Conservation (phyloP, 2,329 filamentous ascomycete species). For the Lecanosticta acicola region DNA sequence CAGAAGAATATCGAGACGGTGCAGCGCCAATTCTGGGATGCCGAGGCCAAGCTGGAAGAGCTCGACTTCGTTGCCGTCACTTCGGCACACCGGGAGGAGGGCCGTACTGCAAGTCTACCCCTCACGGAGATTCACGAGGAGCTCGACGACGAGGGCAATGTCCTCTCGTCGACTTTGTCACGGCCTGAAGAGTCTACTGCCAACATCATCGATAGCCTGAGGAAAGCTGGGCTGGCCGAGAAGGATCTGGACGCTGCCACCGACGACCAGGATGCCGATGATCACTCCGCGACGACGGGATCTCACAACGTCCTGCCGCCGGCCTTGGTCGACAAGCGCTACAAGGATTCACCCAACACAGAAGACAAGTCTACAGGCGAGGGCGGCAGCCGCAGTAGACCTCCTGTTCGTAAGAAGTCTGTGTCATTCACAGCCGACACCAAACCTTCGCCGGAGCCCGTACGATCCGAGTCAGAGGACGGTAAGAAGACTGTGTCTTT, state of each 20-base stretch:
- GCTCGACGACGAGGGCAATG: conserved; percentile 82
- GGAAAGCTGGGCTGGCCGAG: conserved; percentile 63
- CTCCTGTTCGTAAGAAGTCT: conserved; percentile 43
- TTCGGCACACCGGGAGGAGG: conserved; percentile 1
- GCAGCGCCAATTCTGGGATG: conserved; percentile 63
- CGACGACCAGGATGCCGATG: conserved; percentile 5
- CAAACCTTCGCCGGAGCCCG: conserved; percentile 41
- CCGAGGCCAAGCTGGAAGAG: conserved; percentile 64
- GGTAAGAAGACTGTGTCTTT: conserved; percentile 33
- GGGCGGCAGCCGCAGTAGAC: conserved; percentile 13
- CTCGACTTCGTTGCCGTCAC: conserved; percentile 37
- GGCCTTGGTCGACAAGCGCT: conserved; percentile 14
- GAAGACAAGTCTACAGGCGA: conserved; percentile 1
- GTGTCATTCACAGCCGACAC: conserved; percentile 61
- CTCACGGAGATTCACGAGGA: conserved; percentile 90
- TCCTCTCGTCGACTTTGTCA: conserved; percentile 53
- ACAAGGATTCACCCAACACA: conserved; percentile 1
- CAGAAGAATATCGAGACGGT: conserved; percentile 71
- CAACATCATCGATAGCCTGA: conserved; percentile 64
- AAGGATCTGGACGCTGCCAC: conserved; percentile 20
- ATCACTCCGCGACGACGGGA: conserved; percentile 2
- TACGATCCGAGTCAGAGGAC: conserved; percentile 28
- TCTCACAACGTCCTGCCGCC: conserved; percentile 7
- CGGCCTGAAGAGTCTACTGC: conserved; percentile 61
- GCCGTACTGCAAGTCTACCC: conserved; percentile 57